phyloP scores from a whole-genome alignment of 2,329 filamentous ascomycete genomes.

The Ceratocystis ficicola region DNA sequence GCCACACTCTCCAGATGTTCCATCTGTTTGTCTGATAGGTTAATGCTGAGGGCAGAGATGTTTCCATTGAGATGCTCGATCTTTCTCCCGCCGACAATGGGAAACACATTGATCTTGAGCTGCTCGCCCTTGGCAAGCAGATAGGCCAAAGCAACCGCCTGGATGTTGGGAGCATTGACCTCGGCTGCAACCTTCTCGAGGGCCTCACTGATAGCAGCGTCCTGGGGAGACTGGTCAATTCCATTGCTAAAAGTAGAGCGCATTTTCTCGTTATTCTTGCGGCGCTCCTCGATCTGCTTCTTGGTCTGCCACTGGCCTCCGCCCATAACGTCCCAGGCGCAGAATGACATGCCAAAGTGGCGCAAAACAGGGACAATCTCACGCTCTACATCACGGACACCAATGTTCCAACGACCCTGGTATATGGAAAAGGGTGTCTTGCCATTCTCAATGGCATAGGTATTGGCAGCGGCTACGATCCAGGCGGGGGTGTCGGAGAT shows the following conservation, averaged over 20 bases:
- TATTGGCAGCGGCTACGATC: conserved; percentile 32
- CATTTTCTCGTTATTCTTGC: conserved; percentile 32
- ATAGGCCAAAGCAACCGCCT: conserved; percentile 45
- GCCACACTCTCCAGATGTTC: conserved; percentile 41
- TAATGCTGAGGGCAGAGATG: conserved; percentile 42
- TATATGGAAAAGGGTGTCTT: conserved; percentile 32
- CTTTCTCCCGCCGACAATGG: conserved; percentile 42
- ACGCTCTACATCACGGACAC: conserved; percentile 31
- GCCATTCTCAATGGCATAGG: conserved; percentile 30
- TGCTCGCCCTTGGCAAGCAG: conserved; percentile 37
- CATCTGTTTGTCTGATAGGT: conserved; percentile 41
- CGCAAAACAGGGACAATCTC: conserved; percentile 35
- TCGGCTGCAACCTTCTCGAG: conserved; percentile 48
- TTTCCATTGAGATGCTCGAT: conserved; percentile 42
- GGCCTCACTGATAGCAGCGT: conserved; percentile 41
- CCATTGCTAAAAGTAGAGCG: conserved; percentile 25
- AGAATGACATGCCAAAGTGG: conserved; percentile 38
- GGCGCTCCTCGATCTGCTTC: conserved; percentile 28
- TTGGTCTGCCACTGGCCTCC: conserved; percentile 39
- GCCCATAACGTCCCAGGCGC: conserved; percentile 49
- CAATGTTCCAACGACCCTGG: conserved; percentile 32
- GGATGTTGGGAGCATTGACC: conserved; percentile 45
- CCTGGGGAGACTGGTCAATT: conserved; percentile 35
- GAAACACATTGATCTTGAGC: conserved; percentile 35
- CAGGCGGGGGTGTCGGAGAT: conserved; percentile 33